phyloP scores from a whole-genome alignment of 352 stramenopile species.

The Globisporangium okanoganense region DNA sequence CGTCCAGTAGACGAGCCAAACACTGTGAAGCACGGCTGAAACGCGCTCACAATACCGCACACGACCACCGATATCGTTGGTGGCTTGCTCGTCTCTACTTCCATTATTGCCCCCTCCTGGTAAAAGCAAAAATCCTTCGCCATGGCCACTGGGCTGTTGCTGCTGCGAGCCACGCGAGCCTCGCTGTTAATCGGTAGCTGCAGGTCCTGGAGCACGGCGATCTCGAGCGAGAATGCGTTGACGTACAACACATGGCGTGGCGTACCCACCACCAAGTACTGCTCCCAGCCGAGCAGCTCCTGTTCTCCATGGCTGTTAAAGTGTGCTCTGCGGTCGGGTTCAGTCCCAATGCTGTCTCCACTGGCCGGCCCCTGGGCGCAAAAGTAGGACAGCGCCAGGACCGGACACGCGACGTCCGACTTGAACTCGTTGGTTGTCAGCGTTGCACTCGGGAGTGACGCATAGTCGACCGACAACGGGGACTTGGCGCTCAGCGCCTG shows the following conservation, averaged over 20 bases:
- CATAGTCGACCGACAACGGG: constrained; percentile 17
- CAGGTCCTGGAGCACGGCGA: constrained; percentile 52
- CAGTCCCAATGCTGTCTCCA: background rate
- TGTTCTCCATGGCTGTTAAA: constrained; percentile 54
- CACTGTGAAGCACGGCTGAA: constrained; percentile 63
- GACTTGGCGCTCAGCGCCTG: constrained; percentile 10
- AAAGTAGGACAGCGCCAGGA: constrained; percentile 48
- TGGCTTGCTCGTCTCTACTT: background rate
- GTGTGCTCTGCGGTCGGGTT: constrained; percentile 1
- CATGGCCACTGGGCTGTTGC: constrained; percentile 26
- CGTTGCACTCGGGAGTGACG: background rate
- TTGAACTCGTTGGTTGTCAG: constrained; percentile 13
- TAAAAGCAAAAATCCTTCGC: constrained; percentile 61
- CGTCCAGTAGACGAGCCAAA: constrained; percentile 1
- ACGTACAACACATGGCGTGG: constrained; percentile 46
- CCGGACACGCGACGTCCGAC: constrained; percentile 38
- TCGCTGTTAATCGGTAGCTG: constrained; percentile 17
- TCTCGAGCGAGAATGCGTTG: constrained; percentile 70
- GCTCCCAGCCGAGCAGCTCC: constrained; percentile 42
- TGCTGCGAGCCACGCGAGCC: constrained; percentile 1
- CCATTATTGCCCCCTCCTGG: constrained; percentile 9
- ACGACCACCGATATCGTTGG: constrained; percentile 7
- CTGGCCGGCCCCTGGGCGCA: constrained; percentile 19
- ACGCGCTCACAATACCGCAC: constrained; percentile 61
- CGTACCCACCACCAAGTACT: constrained; percentile 50